Conservation (phyloP, 1,284 basidiomycete genomes). For the Apiotrichum montevideense region DNA sequence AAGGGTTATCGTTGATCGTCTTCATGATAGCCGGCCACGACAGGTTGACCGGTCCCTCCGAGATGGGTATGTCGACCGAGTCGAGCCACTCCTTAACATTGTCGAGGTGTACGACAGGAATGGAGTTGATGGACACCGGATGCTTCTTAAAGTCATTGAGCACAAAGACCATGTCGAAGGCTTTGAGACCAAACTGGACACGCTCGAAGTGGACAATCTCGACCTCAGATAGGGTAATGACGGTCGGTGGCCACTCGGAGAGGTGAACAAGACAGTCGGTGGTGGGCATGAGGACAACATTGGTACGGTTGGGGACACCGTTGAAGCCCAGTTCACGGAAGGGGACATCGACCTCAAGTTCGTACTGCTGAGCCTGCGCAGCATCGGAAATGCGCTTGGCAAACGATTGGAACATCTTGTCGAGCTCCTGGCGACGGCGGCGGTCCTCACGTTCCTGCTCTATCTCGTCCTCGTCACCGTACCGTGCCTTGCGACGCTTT, state of each 20-base stretch:
- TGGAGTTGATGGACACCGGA: constrained; percentile 91
- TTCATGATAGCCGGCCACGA: constrained; percentile 99
- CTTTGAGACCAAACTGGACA: constrained; percentile 92
- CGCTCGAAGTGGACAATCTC: constrained; percentile 96
- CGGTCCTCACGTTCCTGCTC: constrained; percentile 98
- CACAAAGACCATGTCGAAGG: constrained; percentile 95
- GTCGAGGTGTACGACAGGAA: constrained; percentile 82
- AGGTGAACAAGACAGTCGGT: constrained; percentile 96
- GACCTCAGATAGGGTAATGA: constrained; percentile 89
- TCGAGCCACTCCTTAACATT: constrained; percentile 98
- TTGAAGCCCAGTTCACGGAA: constrained; percentile 96
- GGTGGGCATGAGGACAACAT: constrained; percentile 89
- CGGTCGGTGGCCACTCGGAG: constrained; percentile 91
- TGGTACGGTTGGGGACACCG: constrained; percentile 93
- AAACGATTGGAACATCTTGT: constrained; percentile 93
- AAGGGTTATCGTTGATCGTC: constrained; percentile 89
- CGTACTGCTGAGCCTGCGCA: constrained; percentile 59
- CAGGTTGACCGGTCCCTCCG: constrained; percentile 93
- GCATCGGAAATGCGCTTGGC: constrained; percentile 90
- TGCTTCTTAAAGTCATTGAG: constrained; percentile 92
- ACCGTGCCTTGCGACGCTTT: constrained; percentile 91
- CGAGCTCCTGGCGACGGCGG: constrained; percentile 77
- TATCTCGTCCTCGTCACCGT: constrained; percentile 98
- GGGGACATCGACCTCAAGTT: constrained; percentile 89
- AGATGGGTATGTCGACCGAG: constrained; percentile 92